Evolutionary conservation across 345 rosid species (phyloP).

Genomic region (Gynandropsis gynandra): DNA sequence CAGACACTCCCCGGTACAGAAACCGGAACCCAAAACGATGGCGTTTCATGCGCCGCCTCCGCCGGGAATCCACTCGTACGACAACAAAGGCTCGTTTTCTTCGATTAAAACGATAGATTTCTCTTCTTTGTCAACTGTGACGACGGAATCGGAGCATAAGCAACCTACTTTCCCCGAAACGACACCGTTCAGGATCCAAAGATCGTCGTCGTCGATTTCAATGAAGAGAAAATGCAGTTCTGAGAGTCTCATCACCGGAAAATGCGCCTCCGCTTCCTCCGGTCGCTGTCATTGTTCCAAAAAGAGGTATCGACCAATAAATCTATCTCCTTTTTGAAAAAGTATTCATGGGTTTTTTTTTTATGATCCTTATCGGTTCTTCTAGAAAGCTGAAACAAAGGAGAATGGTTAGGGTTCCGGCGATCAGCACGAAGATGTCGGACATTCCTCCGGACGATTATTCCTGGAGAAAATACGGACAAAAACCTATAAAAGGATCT

Average conservation of each 20-base stretch:
- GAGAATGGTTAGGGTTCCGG: constrained; percentile 78
- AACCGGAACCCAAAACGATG: constrained; percentile 30
- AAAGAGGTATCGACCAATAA: constrained; percentile 43
- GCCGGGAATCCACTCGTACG: not conserved
- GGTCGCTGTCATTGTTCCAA: constrained; percentile 92
- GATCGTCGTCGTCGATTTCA: constrained; percentile 43
- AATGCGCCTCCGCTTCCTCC: constrained; percentile 50
- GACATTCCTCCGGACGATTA: constrained; percentile 96
- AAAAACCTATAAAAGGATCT: constrained; percentile 96
- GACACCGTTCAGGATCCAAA: constrained; percentile 54
- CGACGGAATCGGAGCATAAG: constrained; percentile 25
- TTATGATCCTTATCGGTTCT: not conserved
- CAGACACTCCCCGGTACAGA: constrained; percentile 48
- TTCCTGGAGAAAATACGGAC: constrained; percentile 97
- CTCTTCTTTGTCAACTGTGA: constrained; percentile 48
- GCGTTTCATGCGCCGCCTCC: constrained; percentile 44
- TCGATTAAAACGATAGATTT: constrained; percentile 53
- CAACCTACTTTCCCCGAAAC: constrained; percentile 44
- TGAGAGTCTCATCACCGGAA: constrained; percentile 47
- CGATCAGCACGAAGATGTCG: constrained; percentile 79
- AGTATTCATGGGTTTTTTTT: too few species aligned
- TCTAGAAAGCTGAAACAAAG: constrained; percentile 61
- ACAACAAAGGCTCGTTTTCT: constrained; percentile 40
- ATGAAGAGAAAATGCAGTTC: constrained; percentile 66
- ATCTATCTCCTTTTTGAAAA: too few species aligned